These are phyloP conservation scores for Apiotrichum sp. DNA, from an alignment of 1,284 basidiomycete genomes.

Conservation along the genomic window DNA sequence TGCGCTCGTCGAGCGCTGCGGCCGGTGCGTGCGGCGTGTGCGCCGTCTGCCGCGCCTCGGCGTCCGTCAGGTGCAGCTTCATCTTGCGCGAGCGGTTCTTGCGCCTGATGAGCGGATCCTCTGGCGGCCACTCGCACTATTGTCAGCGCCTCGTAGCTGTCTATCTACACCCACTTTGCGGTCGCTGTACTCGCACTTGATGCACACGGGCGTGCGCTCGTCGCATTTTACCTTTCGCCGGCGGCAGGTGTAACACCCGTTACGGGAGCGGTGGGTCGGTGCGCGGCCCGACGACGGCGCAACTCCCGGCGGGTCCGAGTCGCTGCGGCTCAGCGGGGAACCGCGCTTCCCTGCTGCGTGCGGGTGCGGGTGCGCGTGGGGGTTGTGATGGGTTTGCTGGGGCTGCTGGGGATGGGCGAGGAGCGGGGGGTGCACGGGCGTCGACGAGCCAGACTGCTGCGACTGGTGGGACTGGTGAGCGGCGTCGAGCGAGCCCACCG, in stretches of 20 bases:
- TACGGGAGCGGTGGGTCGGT: slow-evolving; percentile 2
- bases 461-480: no score
- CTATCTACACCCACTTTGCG: background rate
- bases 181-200: slow-evolving; percentile 11
- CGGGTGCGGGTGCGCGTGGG: no score
- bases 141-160: background rate
- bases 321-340: background rate
- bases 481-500: no score
- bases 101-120: slow-evolving; percentile 21
- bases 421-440: no score
- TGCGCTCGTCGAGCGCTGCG: background rate
- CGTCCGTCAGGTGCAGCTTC: slow-evolving; percentile 3
- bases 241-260: slow-evolving; percentile 19
- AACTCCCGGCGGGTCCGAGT: background rate
- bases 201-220: slow-evolving; percentile 11
- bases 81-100: slow-evolving; percentile 18
- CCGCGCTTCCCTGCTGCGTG: background rate
- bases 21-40: background rate
- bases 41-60: background rate
- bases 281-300: background rate
- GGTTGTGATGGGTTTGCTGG: no score
- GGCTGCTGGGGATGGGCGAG: no score
- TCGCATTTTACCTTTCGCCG: slow-evolving; percentile 20
- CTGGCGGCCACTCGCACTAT: slow-evolving; percentile 27
- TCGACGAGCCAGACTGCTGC: no score